Evolutionary conservation across 495 filamentous ascomycete genomes (phyloP).

Genomic region (Lasiosphaeria ovina): DNA sequence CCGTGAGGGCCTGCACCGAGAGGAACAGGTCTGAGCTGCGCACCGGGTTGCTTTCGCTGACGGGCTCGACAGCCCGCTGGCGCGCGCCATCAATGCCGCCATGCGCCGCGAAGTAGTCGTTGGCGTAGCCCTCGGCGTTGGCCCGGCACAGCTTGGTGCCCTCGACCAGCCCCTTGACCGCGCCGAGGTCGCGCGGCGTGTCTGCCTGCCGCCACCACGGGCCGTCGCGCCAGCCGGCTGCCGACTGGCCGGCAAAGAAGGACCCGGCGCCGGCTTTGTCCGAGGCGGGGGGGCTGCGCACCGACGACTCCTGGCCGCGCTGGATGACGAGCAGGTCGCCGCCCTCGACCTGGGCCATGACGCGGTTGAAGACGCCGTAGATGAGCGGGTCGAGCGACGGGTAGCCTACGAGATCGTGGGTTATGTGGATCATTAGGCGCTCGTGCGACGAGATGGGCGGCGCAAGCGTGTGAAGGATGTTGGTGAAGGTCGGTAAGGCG

Average conservation of each 20-base stretch:
- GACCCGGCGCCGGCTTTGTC: conserved; percentile 47
- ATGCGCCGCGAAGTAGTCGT: conserved; percentile 71
- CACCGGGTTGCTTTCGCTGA: conserved; percentile 82
- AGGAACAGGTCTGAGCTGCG: conserved; percentile 94
- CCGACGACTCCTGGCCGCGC: conserved; percentile 79
- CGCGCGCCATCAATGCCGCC: conserved; percentile 81
- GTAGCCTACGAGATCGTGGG: conserved; percentile 91
- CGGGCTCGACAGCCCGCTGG: conserved; percentile 67
- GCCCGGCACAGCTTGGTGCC: conserved; percentile 86
- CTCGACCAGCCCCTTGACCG: conserved; percentile 76
- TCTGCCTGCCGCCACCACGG: conserved; percentile 89
- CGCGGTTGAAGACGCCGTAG: conserved; percentile 87
- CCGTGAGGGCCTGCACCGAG: conserved; percentile 77
- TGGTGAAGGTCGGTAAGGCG: conserved; percentile 91
- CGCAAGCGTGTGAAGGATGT: conserved; percentile 89
- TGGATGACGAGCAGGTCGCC: conserved; percentile 97
- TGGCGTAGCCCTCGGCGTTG: conserved; percentile 81
- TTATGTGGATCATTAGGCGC: conserved; percentile 95
- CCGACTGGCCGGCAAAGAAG: conserved; percentile 53
- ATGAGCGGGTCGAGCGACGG: conserved; percentile 92
- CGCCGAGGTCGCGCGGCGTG: conserved; percentile 70
- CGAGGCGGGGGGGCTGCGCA: conserved; percentile 56
- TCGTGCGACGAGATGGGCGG: conserved; percentile 97
- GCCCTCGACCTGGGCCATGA: conserved; percentile 98
- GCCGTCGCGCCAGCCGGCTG: conserved; percentile 78